A percentile compares a stretch with the other conserved stretches of the same genome.
These are phyloP conservation scores for Beauveria sp. DNA, from an alignment of 2,329 filamentous ascomycete genomes.

Conservation along the genomic window DNA sequence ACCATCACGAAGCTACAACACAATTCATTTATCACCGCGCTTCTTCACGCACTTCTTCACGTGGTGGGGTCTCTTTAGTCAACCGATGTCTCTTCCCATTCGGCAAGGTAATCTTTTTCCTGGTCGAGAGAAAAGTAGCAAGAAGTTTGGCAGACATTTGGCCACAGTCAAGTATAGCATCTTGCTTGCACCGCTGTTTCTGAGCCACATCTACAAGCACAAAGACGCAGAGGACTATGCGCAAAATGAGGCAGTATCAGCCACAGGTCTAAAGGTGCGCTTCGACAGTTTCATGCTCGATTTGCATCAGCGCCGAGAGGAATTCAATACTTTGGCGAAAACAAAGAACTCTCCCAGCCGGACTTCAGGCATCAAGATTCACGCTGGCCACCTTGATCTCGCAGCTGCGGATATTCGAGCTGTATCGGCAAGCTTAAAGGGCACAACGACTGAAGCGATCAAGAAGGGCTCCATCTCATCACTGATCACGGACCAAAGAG, in stretches of 20 bases:
- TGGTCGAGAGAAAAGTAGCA: conserved; percentile 89
- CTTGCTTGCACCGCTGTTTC: conserved; percentile 81
- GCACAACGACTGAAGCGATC: conserved; percentile 69
- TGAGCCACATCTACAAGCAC: conserved; percentile 98
- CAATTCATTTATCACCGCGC: conserved; percentile 84
- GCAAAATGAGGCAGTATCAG: conserved; percentile 63
- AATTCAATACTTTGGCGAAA: conserved; percentile 76
- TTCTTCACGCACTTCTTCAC: conserved; percentile 98
- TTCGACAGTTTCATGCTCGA: conserved; percentile 97
- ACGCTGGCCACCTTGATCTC: conserved; percentile 87
- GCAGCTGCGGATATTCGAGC: conserved; percentile 87
- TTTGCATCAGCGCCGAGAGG: conserved; percentile 86
- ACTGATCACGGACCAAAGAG: conserved; percentile 39
- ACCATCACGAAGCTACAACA: conserved; percentile 87
- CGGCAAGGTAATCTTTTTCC: conserved; percentile 90
- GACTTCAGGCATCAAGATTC: conserved; percentile 91
- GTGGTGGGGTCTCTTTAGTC: conserved; percentile 96
- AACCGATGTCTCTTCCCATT: conserved; percentile 88
- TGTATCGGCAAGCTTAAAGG: conserved; percentile 81
- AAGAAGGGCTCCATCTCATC: conserved; percentile 49
- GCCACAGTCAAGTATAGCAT: conserved; percentile 99
- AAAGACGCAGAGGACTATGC: conserved; percentile 86
- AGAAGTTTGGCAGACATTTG: conserved; percentile 94
- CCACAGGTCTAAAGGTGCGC: conserved; percentile 92
- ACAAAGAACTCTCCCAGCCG: conserved; percentile 68